These are phyloP conservation scores for Phytophthora pseudosyringae DNA, from an alignment of 352 stramenopile species.

Conservation along the genomic window DNA sequence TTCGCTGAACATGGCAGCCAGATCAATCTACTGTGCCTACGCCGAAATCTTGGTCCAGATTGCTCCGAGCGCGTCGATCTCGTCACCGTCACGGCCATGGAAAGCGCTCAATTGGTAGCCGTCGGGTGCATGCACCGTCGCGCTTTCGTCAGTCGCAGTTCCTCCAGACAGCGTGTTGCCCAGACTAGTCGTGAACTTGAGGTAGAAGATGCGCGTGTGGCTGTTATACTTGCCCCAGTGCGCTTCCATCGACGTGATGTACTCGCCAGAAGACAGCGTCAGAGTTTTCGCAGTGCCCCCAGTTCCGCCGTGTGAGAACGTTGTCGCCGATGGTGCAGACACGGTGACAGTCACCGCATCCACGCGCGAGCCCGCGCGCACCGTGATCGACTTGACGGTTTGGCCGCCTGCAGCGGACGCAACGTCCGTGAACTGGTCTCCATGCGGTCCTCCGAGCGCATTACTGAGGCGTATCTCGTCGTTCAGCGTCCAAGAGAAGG, in stretches of 20 bases:
- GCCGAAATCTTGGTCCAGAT: conserved; percentile 54
- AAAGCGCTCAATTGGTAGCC: conserved; percentile 59
- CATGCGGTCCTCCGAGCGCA: conserved; percentile 46
- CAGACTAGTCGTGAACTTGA: conserved; percentile 46
- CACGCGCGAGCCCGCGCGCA: conserved; percentile 39
- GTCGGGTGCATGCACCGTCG: conserved; percentile 38
- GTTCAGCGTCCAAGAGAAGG: conserved; percentile 47
- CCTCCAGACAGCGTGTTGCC: conserved; percentile 38
- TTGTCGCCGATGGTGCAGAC: conserved; percentile 29
- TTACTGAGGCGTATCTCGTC: conserved; percentile 43
- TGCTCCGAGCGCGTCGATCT: conserved; percentile 49
- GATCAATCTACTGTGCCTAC: neutral
- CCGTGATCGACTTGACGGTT: conserved; percentile 42
- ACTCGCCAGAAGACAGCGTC: conserved; percentile 46
- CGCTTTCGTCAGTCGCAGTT: conserved; percentile 37
- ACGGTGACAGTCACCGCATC: conserved; percentile 48
- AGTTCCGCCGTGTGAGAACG: conserved; percentile 45
- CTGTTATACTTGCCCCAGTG: conserved; percentile 49
- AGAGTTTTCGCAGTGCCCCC: conserved; percentile 43
- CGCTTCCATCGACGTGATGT: conserved; percentile 48
- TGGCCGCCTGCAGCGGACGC: conserved; percentile 26
- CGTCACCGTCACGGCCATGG: conserved; percentile 49
- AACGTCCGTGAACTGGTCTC: conserved; percentile 47
- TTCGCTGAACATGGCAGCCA: too few species aligned
- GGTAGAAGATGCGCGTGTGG: conserved; percentile 55